Evolutionary conservation across 2,329 filamentous ascomycete genomes (phyloP).

Genomic region (Arthrobotrys entomopaga): DNA sequence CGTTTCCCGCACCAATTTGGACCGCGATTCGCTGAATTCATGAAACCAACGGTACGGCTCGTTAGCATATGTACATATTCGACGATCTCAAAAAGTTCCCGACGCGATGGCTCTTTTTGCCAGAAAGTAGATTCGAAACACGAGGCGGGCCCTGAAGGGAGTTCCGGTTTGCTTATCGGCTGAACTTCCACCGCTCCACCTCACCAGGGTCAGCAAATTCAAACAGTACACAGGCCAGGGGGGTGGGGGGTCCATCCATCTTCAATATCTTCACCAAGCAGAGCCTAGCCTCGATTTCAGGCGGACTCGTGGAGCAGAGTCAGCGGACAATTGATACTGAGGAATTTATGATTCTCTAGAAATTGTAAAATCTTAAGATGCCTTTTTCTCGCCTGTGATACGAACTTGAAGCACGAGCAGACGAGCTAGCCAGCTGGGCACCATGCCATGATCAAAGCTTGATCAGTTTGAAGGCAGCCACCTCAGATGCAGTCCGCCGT

Average conservation of each 20-base stretch:
- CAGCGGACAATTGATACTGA: too few species aligned
- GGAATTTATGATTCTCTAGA: too few species aligned
- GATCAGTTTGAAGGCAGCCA: slow-evolving; percentile 5
- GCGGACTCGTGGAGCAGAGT: too few species aligned
- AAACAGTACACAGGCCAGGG: slow-evolving; percentile 1
- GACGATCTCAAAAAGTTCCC: slow-evolving; percentile 44
- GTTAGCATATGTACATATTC: slow-evolving; percentile 26
- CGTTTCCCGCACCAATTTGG: slow-evolving; percentile 3
- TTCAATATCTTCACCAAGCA: too few species aligned
- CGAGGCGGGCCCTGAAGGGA: slow-evolving; percentile 20
- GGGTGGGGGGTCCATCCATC: too few species aligned
- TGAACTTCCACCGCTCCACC: slow-evolving; percentile 47
- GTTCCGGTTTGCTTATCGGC: slow-evolving; percentile 48
- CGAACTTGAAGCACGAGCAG: not conserved
- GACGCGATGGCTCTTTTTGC: slow-evolving; percentile 35
- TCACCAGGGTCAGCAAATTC: slow-evolving; percentile 7
- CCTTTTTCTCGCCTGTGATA: too few species aligned
- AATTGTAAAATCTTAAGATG: too few species aligned
- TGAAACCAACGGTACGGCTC: slow-evolving; percentile 40
- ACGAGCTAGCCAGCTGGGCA: not conserved
- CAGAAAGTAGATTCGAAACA: slow-evolving; percentile 46
- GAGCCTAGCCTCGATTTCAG: too few species aligned
- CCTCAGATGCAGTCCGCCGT: slow-evolving; percentile 11
- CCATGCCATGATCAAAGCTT: too few species aligned
- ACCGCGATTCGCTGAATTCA: too few species aligned